These are phyloP conservation scores for Scutellaria galericulata DNA, from an alignment of 257 asterid species.

Conservation along the genomic window DNA sequence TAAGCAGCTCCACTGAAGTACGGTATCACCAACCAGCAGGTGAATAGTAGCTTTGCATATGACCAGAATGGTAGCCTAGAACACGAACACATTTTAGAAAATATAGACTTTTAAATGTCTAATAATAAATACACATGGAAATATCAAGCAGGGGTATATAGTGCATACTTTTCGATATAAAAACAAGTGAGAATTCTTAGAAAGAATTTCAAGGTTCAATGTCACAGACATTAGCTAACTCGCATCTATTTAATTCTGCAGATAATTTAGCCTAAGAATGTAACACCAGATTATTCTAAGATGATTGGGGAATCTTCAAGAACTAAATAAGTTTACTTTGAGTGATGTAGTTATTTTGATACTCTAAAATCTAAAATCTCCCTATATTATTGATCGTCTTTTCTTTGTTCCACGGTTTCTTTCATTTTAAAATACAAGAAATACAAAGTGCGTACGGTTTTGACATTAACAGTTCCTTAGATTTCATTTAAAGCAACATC, in stretches of 20 bases:
- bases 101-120: not conserved
- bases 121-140: not conserved
- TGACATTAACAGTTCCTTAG: not conserved
- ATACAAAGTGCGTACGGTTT: not conserved
- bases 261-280: not conserved
- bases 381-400: not conserved
- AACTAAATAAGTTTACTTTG: not conserved
- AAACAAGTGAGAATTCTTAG: not conserved
- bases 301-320: not conserved
- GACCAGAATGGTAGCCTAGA: slow-evolving; percentile 98
- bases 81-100: not conserved
- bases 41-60: slow-evolving; percentile 74
- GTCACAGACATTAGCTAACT: not conserved
- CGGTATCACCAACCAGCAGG: slow-evolving; percentile 98
- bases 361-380: not conserved
- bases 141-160: not conserved
- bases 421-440: not conserved
- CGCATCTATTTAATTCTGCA: not conserved
- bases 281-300: not conserved
- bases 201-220: not conserved
- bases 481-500: not conserved
- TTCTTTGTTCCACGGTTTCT: not conserved
- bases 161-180: not conserved
- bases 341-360: not conserved
- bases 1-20: slow-evolving; percentile 95